A percentile compares a stretch with the other conserved stretches of the same genome.
Evolutionary conservation across 2,329 filamentous ascomycete species (phyloP).

Genomic region (Akanthomyces muscarius): DNA sequence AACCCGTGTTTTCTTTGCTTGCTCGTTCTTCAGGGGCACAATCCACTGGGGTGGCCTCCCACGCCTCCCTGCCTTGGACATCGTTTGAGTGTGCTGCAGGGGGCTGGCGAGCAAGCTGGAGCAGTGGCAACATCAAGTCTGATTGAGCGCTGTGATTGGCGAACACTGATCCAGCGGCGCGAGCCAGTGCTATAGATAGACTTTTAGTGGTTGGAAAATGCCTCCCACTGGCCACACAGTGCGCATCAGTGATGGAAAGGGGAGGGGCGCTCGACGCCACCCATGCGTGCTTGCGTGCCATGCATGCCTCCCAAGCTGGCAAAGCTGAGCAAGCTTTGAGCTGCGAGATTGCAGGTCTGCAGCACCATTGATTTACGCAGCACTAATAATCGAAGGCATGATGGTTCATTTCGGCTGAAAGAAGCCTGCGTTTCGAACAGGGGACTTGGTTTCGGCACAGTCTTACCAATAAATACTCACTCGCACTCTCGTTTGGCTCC

Average conservation of each 20-base stretch:
- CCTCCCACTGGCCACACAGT: background rate
- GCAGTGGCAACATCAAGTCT: background rate
- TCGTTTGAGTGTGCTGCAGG: constrained; percentile 12
- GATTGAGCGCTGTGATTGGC: background rate
- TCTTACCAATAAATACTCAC: background rate
- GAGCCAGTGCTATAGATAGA: constrained; percentile 11
- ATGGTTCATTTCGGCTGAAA: background rate
- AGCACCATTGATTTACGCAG: background rate
- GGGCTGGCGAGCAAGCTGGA: background rate
- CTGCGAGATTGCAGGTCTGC: background rate
- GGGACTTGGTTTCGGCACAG: background rate
- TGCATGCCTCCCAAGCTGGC: background rate
- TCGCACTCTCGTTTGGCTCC: background rate
- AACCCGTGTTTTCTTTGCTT: background rate
- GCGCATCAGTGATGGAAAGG: background rate
- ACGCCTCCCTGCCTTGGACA: constrained; percentile 5
- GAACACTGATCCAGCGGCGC: background rate
- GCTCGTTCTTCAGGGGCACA: background rate
- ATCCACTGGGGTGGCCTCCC: background rate
- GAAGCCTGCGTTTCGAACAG: too few species aligned
- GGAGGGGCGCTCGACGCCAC: too few species aligned
- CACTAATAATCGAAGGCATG: background rate
- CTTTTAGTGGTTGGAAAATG: constrained; percentile 7
- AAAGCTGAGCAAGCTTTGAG: background rate
- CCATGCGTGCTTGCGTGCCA: background rate